These are phyloP conservation scores for Globisporangium splendens DNA, from an alignment of 352 stramenopile genomes.

Conservation along the genomic window DNA sequence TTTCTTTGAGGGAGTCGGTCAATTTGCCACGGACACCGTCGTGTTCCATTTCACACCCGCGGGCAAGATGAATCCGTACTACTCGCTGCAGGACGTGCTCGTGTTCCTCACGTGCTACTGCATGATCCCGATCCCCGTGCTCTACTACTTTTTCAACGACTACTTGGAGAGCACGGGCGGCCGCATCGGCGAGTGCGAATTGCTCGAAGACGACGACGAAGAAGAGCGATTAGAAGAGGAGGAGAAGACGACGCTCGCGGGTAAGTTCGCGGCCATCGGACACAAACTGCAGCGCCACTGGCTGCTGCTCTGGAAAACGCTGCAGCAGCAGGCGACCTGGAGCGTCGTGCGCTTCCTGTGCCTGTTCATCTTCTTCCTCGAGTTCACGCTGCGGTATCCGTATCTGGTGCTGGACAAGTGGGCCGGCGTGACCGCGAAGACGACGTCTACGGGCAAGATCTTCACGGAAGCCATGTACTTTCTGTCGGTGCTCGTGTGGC, in stretches of 20 bases:
- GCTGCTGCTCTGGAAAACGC: conserved; percentile 25
- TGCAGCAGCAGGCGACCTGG: conserved; percentile 34
- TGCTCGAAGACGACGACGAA: conserved; percentile 20
- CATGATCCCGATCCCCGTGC: conserved; percentile 30
- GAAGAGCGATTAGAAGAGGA: conserved; percentile 13
- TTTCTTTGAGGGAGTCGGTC: conserved; percentile 28
- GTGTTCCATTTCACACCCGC: conserved; percentile 24
- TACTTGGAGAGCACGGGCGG: conserved; percentile 24
- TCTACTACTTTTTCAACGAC: conserved; percentile 37
- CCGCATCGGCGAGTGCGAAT: conserved; percentile 23
- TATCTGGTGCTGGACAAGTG: conserved; percentile 33
- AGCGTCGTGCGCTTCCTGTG: conserved; percentile 34
- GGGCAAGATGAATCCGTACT: conserved; percentile 15
- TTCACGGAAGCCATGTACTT: conserved; percentile 29
- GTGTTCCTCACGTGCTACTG: conserved; percentile 38
- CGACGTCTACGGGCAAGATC: conserved; percentile 23
- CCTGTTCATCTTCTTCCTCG: conserved; percentile 42
- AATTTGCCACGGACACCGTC: conserved; percentile 24
- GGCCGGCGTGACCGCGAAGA: conserved; percentile 30
- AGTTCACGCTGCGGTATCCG: conserved; percentile 45
- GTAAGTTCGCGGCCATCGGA: conserved; percentile 14
- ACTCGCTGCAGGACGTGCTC: conserved; percentile 27
- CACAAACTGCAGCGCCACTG: conserved; percentile 28
- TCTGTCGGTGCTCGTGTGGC: conserved; percentile 27
- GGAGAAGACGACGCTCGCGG: conserved; percentile 19